Evolutionary conservation across 169 alveolate species (phyloP), one percentile per base, ranked within the genome.

Genomic region (Plasmodium malariae): DNA sequence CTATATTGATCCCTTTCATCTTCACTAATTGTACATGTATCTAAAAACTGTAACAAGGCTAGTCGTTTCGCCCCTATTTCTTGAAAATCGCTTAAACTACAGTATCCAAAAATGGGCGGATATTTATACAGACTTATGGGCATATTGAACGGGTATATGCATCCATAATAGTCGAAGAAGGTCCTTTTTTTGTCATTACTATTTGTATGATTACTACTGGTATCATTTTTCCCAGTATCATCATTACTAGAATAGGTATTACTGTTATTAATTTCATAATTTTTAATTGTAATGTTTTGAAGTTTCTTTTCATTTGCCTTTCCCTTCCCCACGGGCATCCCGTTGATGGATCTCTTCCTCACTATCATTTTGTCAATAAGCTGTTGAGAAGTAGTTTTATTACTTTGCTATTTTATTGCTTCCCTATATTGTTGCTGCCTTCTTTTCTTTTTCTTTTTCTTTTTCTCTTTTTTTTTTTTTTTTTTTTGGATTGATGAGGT

Each of bases 31-130:
- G 73, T 67, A 67, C 59, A 83, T 0, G 91, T 83, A 26, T 83
- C 91, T 48, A 83, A 54, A 70, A 83, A 83, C 43, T 83, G 91
- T 19, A 83, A 40, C 11, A 83, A 43, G 43, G 96, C 96, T 48
- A 94, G 74, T 24, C 96, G 89, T 86, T 94, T 94, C 34, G 96
- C 96, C 2, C 95, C 94, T 30, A 92, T 89, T 74, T 94, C 96
- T 78, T 94, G 96, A 74, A 94, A 85, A 80, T 92, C 92, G 19
- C 96, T 87, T 45, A 94, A 93, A 89, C 91, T 91, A 21, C 93
- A 83, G 54, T 92, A 92, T 2, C 96, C 96, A 37, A 74, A 67
- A 26, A 94, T 92, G 5, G 96, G 96, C 1, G 96, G 93, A 51
- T 73, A 88, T 74, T 94, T 92, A 70, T 94, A 94, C 14, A 83